Base-by-base conservation (phyloP, 352 stramenopile species). In the Phytophthora sp. region DNA sequence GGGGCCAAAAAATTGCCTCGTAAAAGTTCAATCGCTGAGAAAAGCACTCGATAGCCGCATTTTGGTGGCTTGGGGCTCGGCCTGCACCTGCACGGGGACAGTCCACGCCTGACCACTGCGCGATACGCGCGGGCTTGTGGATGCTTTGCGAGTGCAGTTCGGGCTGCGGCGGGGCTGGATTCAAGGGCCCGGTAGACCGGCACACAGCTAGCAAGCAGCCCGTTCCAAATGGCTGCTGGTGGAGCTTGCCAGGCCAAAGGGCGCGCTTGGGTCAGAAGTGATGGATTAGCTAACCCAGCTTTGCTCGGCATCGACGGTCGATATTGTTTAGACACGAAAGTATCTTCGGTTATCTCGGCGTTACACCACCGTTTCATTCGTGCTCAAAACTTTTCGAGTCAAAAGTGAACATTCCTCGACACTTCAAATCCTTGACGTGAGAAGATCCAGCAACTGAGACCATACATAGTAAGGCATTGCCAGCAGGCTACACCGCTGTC, bases 31-130 rank as follows among this genome's bases (percentile, higher is more conserved):
- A 12, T 20, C 11, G 47, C 35, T 66, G 57, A 59, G 57, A 66
- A 58, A 66, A 55, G 42, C 20, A 11, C 41, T 39, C 39, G 44
- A 36, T 36, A 49, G 38, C 16, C 56, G 20, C 56, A 49, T 33
- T n/a, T 61, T 61, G 36, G 27, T 59, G 50, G 58, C 58, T 59
- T 66, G 50, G 49, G 36, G 57, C 13, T 58, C 9, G 9, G 27
- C 27, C 18, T 49, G 42, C 44, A 56, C 31, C 44, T 64, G 57
- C 57, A 26, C 33, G 24, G 24, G 27, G 39, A 51, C 59, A 67
- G 59, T 62, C 39, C 29, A 21, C 9, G 18, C 39, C 58, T 24
- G 58, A 6, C 58, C 47, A 31, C 29, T 44, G 23, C 47, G 29
- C 33, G 30, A 44, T 47, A 58, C 23, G 27, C 27, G n/a, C n/a